phyloP scores from a whole-genome alignment of 1,284 basidiomycete species.

The Phylloboletellus chloephorus region DNA sequence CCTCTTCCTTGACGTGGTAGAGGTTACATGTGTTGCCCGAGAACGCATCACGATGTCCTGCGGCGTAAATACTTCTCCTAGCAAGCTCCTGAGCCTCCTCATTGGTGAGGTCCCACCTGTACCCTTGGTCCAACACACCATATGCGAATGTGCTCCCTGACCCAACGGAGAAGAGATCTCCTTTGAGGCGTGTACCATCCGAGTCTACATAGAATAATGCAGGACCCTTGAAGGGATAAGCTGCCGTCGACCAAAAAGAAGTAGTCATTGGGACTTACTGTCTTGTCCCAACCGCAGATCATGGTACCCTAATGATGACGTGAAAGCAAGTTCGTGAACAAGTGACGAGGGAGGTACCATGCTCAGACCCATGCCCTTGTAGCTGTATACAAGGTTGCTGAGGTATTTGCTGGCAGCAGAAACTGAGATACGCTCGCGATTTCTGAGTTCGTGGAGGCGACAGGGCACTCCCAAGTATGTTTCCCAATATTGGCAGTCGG shows the following conservation, averaged over 20 bases:
- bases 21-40: slow-evolving; percentile 97
- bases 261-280: slow-evolving; percentile 45
- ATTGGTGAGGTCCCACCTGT: slow-evolving; percentile 90
- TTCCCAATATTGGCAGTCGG: slow-evolving; percentile 96
- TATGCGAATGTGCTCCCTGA: slow-evolving; percentile 98
- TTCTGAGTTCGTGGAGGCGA: slow-evolving; percentile 93
- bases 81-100: slow-evolving; percentile 96
- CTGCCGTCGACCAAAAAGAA: slow-evolving; percentile 1
- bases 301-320: slow-evolving; percentile 76
- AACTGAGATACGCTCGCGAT: slow-evolving; percentile 96
- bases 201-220: slow-evolving; percentile 98
- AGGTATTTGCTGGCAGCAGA: slow-evolving; percentile 98
- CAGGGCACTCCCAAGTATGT: slow-evolving; percentile 99
- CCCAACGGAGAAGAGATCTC: slow-evolving; percentile 96
- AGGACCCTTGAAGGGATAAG: slow-evolving; percentile 60
- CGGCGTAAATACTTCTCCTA: slow-evolving; percentile 92
- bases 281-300: slow-evolving; percentile 99
- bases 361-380: slow-evolving; percentile 98
- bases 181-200: slow-evolving; percentile 92
- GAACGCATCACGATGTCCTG: slow-evolving; percentile 96
- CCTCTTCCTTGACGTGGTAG: slow-evolving; percentile 91
- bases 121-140: slow-evolving; percentile 96
- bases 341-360: slow-evolving; percentile 61
- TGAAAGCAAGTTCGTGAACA: slow-evolving; percentile 5
- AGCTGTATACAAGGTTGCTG: slow-evolving; percentile 94